phyloP scores from a whole-genome alignment of 768 basidiomycete species.

The Podaxis sp. region DNA sequence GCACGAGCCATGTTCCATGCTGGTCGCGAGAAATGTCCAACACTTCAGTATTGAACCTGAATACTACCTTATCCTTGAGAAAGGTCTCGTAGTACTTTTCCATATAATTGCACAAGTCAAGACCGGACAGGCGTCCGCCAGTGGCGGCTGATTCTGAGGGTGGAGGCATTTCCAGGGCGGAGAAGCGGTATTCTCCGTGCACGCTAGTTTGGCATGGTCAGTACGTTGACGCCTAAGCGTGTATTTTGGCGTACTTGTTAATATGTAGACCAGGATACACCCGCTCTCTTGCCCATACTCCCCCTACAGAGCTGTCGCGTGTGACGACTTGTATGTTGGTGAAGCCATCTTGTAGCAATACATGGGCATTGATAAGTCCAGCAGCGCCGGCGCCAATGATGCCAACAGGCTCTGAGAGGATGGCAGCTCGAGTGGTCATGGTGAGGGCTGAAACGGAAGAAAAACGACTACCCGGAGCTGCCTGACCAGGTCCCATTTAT shows the following conservation, averaged over 20 bases:
- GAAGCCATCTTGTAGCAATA: conserved; percentile 59
- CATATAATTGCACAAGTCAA: conserved; percentile 58
- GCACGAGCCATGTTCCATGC: conserved; percentile 53
- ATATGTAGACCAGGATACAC: conserved; percentile 56
- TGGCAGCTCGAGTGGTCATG: not conserved
- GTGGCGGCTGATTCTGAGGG: conserved; percentile 33
- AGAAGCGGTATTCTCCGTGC: conserved; percentile 63
- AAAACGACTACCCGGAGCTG: not conserved
- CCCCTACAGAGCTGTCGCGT: conserved; percentile 53
- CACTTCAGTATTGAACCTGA: conserved; percentile 50
- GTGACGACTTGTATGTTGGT: conserved; percentile 52
- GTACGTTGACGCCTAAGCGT: not conserved
- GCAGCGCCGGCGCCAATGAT: conserved; percentile 62
- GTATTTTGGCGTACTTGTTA: conserved; percentile 51
- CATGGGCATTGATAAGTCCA: conserved; percentile 59
- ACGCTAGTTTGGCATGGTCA: conserved; percentile 39
- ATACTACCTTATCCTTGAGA: conserved; percentile 37
- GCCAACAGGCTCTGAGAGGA: conserved; percentile 30
- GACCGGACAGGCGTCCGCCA: conserved; percentile 50
- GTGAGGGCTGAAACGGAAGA: not conserved
- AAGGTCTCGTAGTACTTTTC: conserved; percentile 49
- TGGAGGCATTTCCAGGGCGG: conserved; percentile 50
- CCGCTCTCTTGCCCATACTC: conserved; percentile 57
- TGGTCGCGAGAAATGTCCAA: conserved; percentile 39
- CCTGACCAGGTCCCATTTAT: not conserved